Percentiles rank a stretch among this genome's conserved stretches.
Evolutionary conservation across 805 yeast genomes (phyloP).

Genomic region (Kuraishia hungarica): DNA sequence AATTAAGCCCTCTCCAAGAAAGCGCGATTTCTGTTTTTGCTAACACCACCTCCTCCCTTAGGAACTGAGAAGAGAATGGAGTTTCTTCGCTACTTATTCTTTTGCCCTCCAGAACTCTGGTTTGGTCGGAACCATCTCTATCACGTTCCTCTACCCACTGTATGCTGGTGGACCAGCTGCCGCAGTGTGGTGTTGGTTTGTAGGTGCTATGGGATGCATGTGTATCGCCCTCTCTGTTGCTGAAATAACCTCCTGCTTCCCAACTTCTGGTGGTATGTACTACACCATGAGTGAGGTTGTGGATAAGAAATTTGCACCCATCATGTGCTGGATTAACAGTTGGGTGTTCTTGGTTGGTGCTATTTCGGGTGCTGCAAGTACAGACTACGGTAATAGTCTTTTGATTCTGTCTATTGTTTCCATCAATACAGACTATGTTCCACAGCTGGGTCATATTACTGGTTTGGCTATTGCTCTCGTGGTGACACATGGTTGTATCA

Average conservation of each 20-base stretch:
- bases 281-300: constrained; percentile 36
- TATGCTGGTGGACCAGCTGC: constrained; percentile 55
- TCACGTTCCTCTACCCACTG: constrained; percentile 39
- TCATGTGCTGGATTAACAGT: constrained; percentile 36
- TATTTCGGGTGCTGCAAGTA: constrained; percentile 33
- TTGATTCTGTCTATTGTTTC: constrained; percentile 34
- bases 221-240: constrained; percentile 51
- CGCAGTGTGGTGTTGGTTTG: constrained; percentile 47
- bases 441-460: constrained; percentile 28
- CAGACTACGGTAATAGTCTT: constrained; percentile 34
- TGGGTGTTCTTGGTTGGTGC: constrained; percentile 36
- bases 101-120: constrained; percentile 61
- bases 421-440: constrained; percentile 28
- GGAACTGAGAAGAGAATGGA: constrained; percentile 48
- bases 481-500: constrained; percentile 24
- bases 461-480: constrained; percentile 37
- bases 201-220: constrained; percentile 40
- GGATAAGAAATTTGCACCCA: constrained; percentile 26
- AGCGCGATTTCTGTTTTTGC: too few species aligned
- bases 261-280: constrained; percentile 59
- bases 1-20: too few species aligned
- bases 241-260: constrained; percentile 51
- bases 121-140: constrained; percentile 51
- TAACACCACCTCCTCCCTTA: constrained; percentile 6
- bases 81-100: constrained; percentile 50